A percentile compares a stretch with the other conserved stretches of the same genome.
These are phyloP conservation scores for Pythium pectinolyticum DNA, from an alignment of 352 stramenopile species.

Conservation along the genomic window DNA sequence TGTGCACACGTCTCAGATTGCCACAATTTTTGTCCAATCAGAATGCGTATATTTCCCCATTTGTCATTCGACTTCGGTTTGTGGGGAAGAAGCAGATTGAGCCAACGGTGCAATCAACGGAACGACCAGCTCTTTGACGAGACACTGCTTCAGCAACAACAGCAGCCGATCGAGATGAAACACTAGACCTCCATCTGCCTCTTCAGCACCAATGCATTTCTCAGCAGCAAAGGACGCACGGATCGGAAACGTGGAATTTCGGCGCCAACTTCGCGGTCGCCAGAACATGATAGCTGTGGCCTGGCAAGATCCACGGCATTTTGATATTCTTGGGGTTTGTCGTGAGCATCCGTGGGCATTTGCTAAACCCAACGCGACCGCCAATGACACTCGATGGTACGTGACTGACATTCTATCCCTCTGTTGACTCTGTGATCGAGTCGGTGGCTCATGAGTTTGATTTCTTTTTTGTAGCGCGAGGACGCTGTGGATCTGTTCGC, in stretches of 20 bases:
- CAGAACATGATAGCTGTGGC: slow-evolving; percentile 69
- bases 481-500: slow-evolving; percentile 74
- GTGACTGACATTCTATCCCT: background rate
- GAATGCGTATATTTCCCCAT: too few species aligned
- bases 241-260: slow-evolving; percentile 81
- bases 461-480: slow-evolving; percentile 47
- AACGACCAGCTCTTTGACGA: too few species aligned
- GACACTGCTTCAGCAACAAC: too few species aligned
- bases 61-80: too few species aligned
- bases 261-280: slow-evolving; percentile 54
- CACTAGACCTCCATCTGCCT: too few species aligned
- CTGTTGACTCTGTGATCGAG: background rate
- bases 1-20: too few species aligned
- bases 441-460: background rate
- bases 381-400: slow-evolving; percentile 56
- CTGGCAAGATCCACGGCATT: slow-evolving; percentile 72
- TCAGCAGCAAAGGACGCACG: slow-evolving; percentile 59
- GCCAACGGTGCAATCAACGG: too few species aligned
- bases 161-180: too few species aligned
- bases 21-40: too few species aligned
- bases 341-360: slow-evolving; percentile 76
- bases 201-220: too few species aligned
- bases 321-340: slow-evolving; percentile 83
- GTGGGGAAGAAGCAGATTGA: too few species aligned
- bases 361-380: slow-evolving; percentile 77